Base-by-base conservation (phyloP, 768 basidiomycete genomes). In the Calocybe indica region DNA sequence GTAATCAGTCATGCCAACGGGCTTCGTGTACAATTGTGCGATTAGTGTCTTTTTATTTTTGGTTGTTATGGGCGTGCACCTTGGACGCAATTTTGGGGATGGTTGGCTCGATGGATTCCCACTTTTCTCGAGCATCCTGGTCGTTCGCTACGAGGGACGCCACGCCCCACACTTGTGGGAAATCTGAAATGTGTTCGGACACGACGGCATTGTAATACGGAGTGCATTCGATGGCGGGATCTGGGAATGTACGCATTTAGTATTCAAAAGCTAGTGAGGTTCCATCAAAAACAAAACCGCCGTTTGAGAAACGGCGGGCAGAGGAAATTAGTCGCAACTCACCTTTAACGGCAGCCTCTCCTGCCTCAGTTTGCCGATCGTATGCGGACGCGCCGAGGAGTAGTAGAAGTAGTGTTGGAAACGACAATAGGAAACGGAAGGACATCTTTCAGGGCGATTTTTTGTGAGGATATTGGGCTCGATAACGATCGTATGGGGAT, bases 21-120 rank as follows among this genome's bases (percentile, higher is more conserved):
- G 6, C 60, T 61, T 33, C 60, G 59, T 56, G 60, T 31, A 10
- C 52, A 22, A 43, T 22, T n/a, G 41, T 31, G 9, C 13, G 7
- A 40, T 30, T 7, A 12, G 30, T 8, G 7, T 9, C 9, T 4
- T 34, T 15, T 34, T 15, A 45, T n/a, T 5, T 12, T 1, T 38
- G 12, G 31, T 4, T 8, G 22, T 29, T 3, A 5, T 7, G 37
- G 14, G 40, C 48, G 13, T 39, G 37, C 43, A 68, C 74, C 58
- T 76, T 79, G 11, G 71, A 62, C 3, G 60, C 9, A 2, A 78
- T 76, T 44, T 77, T 71, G 15, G 80, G 81, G 41, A 82, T 65
- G 33, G 52, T 65, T 1, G 56, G 44, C 22, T 62, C 55, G 22
- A 83, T 78, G 33, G 64, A 62, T 5, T 63, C 54, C 68, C 72